Conservation (phyloP, 306 rosid species). For the Quercus dentata region DNA sequence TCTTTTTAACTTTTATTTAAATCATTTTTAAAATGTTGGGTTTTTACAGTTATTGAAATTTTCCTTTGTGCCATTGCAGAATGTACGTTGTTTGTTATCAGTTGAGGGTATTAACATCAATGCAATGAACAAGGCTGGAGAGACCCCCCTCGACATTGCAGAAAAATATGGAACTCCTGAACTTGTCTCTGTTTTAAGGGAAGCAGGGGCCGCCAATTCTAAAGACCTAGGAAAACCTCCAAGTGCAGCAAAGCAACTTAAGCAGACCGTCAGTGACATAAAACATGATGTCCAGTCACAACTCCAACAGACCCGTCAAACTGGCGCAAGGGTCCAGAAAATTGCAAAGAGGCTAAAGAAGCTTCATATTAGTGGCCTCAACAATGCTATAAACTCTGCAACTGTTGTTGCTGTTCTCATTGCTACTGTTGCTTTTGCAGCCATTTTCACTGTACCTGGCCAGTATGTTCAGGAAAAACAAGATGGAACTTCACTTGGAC, state of each 20-base stretch:
- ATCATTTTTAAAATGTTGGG: slow-evolving; percentile 15
- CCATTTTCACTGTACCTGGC: slow-evolving; percentile 91
- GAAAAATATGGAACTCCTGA: slow-evolving; percentile 84
- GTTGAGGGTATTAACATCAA: slow-evolving; percentile 60
- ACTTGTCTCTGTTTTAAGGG: slow-evolving; percentile 73
- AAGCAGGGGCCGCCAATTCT: slow-evolving; percentile 83
- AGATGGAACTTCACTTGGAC: slow-evolving; percentile 48
- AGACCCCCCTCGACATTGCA: slow-evolving; percentile 88
- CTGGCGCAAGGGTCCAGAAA: slow-evolving; percentile 83
- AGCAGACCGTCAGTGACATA: slow-evolving; percentile 96
- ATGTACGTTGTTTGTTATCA: slow-evolving; percentile 61
- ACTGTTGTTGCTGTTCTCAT: slow-evolving; percentile 93
- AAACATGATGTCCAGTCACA: slow-evolving; percentile 90
- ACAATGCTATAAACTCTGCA: slow-evolving; percentile 86
- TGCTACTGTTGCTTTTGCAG: slow-evolving; percentile 99
- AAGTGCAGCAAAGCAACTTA: slow-evolving; percentile 82
- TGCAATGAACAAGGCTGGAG: slow-evolving; percentile 75
- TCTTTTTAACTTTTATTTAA: neutral
- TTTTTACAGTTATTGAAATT: slow-evolving; percentile 1
- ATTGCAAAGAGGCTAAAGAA: slow-evolving; percentile 91
- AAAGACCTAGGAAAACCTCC: slow-evolving; percentile 71
- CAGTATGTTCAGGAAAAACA: slow-evolving; percentile 59
- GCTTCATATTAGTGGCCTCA: slow-evolving; percentile 93
- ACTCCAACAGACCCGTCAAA: slow-evolving; percentile 88
- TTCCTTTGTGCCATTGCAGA: slow-evolving; percentile 50